These are phyloP conservation scores for Paraphaeosphaeria sporulosa DNA, from an alignment of 2,329 filamentous ascomycete species.

Conservation along the genomic window DNA sequence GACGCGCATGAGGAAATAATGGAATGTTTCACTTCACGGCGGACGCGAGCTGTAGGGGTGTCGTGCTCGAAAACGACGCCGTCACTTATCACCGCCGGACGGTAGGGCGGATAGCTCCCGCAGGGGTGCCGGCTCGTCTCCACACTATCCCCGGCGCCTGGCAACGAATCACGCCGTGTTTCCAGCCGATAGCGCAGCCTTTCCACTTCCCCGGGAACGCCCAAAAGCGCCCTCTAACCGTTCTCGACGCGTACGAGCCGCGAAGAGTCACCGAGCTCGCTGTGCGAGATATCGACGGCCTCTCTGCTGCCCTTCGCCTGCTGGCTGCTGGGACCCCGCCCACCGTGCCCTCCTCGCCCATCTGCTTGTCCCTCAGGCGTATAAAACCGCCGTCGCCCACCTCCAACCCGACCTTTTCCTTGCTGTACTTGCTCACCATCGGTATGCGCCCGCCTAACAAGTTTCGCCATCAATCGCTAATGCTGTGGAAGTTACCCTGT, in stretches of 20 bases:
- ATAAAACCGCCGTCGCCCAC: slow-evolving; percentile 25
- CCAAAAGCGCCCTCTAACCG: slow-evolving; percentile 24
- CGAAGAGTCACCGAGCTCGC: slow-evolving; percentile 37
- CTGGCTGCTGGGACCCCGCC: slow-evolving; percentile 18
- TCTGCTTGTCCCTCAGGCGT: slow-evolving; percentile 1
- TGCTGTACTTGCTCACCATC: slow-evolving; percentile 30
- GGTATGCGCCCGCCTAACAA: slow-evolving; percentile 39
- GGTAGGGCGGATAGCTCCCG: slow-evolving; percentile 14
- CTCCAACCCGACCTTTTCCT: slow-evolving; percentile 23
- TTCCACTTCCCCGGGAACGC: slow-evolving; percentile 33
- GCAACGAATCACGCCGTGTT: slow-evolving; percentile 25
- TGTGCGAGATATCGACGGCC: slow-evolving; percentile 29
- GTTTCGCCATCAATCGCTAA: slow-evolving; percentile 33
- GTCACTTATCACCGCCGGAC: slow-evolving; percentile 15
- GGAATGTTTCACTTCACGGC: slow-evolving; percentile 20
- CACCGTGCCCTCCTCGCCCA: slow-evolving; percentile 20
- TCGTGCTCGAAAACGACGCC: slow-evolving; percentile 1
- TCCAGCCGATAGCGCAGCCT: slow-evolving; percentile 19
- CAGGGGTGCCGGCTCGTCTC: slow-evolving; percentile 20
- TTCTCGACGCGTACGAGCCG: slow-evolving; percentile 25
- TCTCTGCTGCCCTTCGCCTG: slow-evolving; percentile 26
- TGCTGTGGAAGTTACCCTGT: slow-evolving; percentile 26
- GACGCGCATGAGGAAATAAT: slow-evolving; percentile 12
- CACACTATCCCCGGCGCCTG: slow-evolving; percentile 21
- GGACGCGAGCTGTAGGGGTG: not conserved